A percentile compares a stretch with the other conserved stretches of the same genome.
Conservation (phyloP, 2,329 filamentous ascomycete genomes). For the Venturia aucupariae region DNA sequence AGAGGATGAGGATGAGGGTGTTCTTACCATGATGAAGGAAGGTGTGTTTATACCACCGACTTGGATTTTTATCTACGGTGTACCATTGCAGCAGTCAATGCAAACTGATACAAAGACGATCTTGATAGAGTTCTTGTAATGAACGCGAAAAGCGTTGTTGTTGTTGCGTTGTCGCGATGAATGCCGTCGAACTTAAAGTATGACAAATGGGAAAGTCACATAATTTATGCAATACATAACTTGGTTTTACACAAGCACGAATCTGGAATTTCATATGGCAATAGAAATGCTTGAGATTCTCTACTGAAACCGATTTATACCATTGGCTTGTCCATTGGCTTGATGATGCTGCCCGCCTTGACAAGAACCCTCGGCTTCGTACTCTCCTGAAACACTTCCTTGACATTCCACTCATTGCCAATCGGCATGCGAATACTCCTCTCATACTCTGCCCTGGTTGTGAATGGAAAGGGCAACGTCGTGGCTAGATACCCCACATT, state of each 20-base stretch:
- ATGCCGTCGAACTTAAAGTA: background rate
- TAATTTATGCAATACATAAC: background rate
- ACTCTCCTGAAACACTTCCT: constrained; percentile 80
- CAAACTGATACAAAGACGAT: too few species aligned
- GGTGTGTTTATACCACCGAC: too few species aligned
- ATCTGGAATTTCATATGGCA: background rate
- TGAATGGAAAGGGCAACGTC: constrained; percentile 79
- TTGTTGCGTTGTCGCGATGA: background rate
- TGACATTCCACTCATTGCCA: constrained; percentile 93
- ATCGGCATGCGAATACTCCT: constrained; percentile 75
- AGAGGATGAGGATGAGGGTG: too few species aligned
- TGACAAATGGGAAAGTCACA: background rate
- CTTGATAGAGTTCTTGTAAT: too few species aligned
- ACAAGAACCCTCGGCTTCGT: constrained; percentile 84
- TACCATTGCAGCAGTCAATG: background rate
- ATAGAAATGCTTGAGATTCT: background rate
- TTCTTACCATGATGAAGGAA: constrained; percentile 1
- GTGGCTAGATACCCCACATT: constrained; percentile 82
- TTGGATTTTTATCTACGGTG: too few species aligned
- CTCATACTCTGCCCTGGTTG: constrained; percentile 83
- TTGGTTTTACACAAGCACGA: background rate
- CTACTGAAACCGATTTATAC: constrained; percentile 26
- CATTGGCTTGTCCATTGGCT: constrained; percentile 73
- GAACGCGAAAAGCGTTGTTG: background rate
- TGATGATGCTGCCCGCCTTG: constrained; percentile 88